Percentiles rank a stretch among this genome's conserved stretches.
Evolutionary conservation across 2,329 filamentous ascomycete genomes (phyloP).

Genomic region (Ceratocystis lukuohia): DNA sequence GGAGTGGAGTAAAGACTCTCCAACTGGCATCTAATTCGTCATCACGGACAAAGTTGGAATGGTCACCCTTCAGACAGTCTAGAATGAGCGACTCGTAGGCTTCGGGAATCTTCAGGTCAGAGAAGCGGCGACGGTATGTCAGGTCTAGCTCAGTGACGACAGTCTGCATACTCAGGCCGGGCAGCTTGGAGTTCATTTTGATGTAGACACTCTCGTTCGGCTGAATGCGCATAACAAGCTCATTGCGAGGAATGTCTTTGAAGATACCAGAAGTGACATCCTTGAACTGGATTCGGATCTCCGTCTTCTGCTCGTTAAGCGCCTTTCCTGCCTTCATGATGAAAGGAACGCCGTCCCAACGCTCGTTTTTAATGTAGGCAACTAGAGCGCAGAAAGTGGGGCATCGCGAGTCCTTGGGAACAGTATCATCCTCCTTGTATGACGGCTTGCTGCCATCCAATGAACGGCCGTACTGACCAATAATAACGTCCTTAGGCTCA

Average conservation of each 20-base stretch:
- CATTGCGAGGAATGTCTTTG: conserved; percentile 98
- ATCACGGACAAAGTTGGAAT: conserved; percentile 97
- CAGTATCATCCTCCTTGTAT: conserved; percentile 98
- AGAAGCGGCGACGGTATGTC: conserved; percentile 96
- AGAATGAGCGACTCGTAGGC: conserved; percentile 96
- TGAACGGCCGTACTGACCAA: conserved; percentile 94
- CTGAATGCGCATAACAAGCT: conserved; percentile 97
- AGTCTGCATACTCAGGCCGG: conserved; percentile 97
- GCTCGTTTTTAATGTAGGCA: conserved; percentile 98
- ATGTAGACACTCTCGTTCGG: conserved; percentile 99
- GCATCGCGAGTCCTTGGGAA: conserved; percentile 92
- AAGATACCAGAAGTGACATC: conserved; percentile 98
- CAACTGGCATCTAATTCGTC: conserved; percentile 95
- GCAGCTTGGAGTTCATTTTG: conserved; percentile 99
- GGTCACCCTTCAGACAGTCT: conserved; percentile 94
- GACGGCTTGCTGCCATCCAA: conserved; percentile 91
- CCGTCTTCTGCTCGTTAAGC: conserved; percentile 98
- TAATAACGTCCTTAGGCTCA: conserved; percentile 99
- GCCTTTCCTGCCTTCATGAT: conserved; percentile 99
- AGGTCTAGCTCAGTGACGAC: conserved; percentile 96
- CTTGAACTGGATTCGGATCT: conserved; percentile 98
- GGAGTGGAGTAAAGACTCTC: conserved; percentile 93
- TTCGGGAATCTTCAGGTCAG: conserved; percentile 97
- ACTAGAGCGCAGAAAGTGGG: conserved; percentile 96
- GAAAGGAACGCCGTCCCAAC: conserved; percentile 98